A percentile compares a stretch with the other conserved stretches of the same genome.
Conservation (phyloP, 495 filamentous ascomycete species). For the Pseudevernia furfuracea region DNA sequence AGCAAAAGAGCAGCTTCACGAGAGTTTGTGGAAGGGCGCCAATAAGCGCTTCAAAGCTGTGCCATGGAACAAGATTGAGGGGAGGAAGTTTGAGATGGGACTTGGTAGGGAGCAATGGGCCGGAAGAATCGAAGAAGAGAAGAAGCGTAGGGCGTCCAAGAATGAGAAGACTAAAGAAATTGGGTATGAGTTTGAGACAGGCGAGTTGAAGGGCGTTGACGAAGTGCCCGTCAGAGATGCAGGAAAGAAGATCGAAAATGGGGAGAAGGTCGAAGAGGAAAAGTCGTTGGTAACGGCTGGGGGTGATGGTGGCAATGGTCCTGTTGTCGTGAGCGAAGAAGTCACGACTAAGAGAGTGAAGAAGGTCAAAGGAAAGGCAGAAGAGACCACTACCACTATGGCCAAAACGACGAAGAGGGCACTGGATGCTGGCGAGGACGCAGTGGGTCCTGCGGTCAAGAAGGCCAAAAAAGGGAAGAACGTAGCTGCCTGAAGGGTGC, state of each 20-base stretch:
- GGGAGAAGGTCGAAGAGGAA: conserved; percentile 24
- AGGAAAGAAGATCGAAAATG: conserved; percentile 4
- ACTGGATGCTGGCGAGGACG: conserved; percentile 11
- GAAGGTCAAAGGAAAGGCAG: conserved; percentile 35
- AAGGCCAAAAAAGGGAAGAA: conserved; percentile 33
- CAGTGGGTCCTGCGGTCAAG: conserved; percentile 14
- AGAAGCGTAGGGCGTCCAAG: conserved; percentile 55
- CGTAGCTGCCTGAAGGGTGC: conserved; percentile 30
- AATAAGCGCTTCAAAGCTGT: conserved; percentile 81
- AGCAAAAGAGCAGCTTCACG: conserved; percentile 66
- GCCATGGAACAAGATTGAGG: conserved; percentile 77
- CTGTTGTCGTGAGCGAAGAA: conserved; percentile 21
- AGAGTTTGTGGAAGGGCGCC: conserved; percentile 75
- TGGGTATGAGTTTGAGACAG: conserved; percentile 77
- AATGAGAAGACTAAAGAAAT: conserved; percentile 67
- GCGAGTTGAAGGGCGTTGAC: conserved; percentile 60
- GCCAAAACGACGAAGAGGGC: conserved; percentile 27
- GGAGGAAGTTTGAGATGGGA: conserved; percentile 60
- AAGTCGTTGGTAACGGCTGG: conserved; percentile 25
- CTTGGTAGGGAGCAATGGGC: conserved; percentile 68
- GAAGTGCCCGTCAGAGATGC: conserved; percentile 43
- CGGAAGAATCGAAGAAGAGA: conserved; percentile 60
- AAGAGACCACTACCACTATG: conserved; percentile 22
- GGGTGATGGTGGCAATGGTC: conserved; percentile 31
- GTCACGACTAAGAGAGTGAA: conserved; percentile 26